Evolutionary conservation across 768 basidiomycete species (phyloP).

Genomic region (Tephrocybe sp.): DNA sequence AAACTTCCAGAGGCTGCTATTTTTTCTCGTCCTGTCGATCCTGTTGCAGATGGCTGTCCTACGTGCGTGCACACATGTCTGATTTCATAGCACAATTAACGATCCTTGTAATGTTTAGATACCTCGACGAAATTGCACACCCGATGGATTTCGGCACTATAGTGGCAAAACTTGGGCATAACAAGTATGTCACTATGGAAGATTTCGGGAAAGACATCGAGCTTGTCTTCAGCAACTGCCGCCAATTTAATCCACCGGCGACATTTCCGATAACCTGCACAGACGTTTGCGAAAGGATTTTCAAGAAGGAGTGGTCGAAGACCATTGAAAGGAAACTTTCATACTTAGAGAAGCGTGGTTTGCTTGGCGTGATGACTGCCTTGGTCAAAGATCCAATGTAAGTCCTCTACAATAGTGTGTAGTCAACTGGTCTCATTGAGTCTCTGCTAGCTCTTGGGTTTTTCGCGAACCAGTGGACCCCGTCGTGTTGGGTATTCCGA

Average conservation of each 20-base stretch:
- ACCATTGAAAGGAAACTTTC: slow-evolving; percentile 70
- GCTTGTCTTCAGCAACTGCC: slow-evolving; percentile 86
- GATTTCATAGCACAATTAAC: neutral
- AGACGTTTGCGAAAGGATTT: slow-evolving; percentile 69
- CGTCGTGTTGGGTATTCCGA: slow-evolving; percentile 75
- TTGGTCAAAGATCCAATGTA: slow-evolving; percentile 70
- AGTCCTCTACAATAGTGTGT: neutral
- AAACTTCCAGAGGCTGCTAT: slow-evolving; percentile 69
- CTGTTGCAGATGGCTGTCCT: slow-evolving; percentile 80
- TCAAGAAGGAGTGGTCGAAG: slow-evolving; percentile 88
- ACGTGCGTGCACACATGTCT: slow-evolving; percentile 57
- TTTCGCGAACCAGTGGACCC: slow-evolving; percentile 92
- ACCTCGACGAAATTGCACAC: slow-evolving; percentile 85
- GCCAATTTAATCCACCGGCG: slow-evolving; percentile 85
- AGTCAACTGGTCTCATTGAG: slow-evolving; percentile 11
- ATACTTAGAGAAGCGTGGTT: slow-evolving; percentile 75
- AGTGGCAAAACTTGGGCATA: slow-evolving; percentile 59
- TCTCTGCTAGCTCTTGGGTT: slow-evolving; percentile 74
- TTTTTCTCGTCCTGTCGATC: slow-evolving; percentile 84
- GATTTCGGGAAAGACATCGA: slow-evolving; percentile 79
- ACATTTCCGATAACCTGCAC: slow-evolving; percentile 76
- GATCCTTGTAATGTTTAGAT: slow-evolving; percentile 44
- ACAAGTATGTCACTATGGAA: slow-evolving; percentile 78
- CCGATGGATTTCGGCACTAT: slow-evolving; percentile 97
- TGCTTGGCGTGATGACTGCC: slow-evolving; percentile 69